phyloP scores from a whole-genome alignment of 768 basidiomycete species.

The Suillus subluteus region DNA sequence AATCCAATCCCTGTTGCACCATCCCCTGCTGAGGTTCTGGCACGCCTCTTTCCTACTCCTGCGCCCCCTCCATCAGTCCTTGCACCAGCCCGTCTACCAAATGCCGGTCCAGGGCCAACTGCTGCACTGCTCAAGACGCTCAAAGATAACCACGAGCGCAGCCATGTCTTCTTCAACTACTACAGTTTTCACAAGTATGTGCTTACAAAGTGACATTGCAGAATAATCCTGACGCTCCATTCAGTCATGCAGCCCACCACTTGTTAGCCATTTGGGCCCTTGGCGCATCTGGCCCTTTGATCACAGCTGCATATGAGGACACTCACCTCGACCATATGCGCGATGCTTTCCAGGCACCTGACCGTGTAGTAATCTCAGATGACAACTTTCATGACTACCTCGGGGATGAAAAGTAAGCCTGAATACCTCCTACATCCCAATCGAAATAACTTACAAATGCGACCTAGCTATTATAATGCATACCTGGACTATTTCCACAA shows the following conservation, averaged over 20 bases:
- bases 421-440: neutral
- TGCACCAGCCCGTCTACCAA: slow-evolving; percentile 40
- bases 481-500: slow-evolving; percentile 36
- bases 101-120: slow-evolving; percentile 41
- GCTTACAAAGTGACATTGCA: neutral
- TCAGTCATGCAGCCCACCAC: slow-evolving; percentile 61
- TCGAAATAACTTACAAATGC: neutral
- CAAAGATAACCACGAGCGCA: slow-evolving; percentile 53
- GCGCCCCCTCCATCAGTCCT: slow-evolving; percentile 32
- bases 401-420: slow-evolving; percentile 34
- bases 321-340: slow-evolving; percentile 43
- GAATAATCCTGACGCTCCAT: neutral
- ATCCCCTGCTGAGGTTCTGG: slow-evolving; percentile 27
- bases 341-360: slow-evolving; percentile 36
- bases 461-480: slow-evolving; percentile 33
- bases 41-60: slow-evolving; percentile 37
- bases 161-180: slow-evolving; percentile 58
- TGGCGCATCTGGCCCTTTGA: slow-evolving; percentile 49
- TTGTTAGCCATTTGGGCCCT: slow-evolving; percentile 61
- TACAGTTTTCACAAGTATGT: slow-evolving; percentile 37
- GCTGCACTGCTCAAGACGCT: slow-evolving; percentile 43
- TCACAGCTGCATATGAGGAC: slow-evolving; percentile 46
- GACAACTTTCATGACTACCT: slow-evolving; percentile 28
- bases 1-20: slow-evolving; percentile 19
- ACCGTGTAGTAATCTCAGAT: slow-evolving; percentile 25